Evolutionary conservation across 2,329 filamentous ascomycete species (phyloP), one percentile per base, ranked within the genome.

Genomic region (Cordyceps javanica): DNA sequence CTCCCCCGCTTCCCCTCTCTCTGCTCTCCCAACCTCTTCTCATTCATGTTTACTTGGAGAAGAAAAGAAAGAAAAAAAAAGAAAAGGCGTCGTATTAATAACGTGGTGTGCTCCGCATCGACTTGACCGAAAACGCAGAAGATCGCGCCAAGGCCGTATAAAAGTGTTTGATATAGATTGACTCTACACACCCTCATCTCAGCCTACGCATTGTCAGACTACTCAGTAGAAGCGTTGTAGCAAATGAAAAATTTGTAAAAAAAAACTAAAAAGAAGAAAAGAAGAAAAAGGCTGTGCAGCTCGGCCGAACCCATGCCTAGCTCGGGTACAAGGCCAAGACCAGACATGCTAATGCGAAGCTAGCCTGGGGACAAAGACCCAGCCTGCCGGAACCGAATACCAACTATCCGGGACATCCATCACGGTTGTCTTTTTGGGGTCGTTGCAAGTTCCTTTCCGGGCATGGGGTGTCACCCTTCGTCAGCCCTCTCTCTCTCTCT

Each of bases 301-400:
- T 25, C 30, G 16, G 25, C n/a, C 34, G 25, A 25, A 28, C 45
- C 49, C 49, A 52, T 52, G 49, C 23, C 13, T 51, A 51, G 48
- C 48, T 51, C 48, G 48, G 32, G 23, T 23, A 53, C 26, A 44
- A 45, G 21, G 5, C 23, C 13, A 55, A 30, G 44, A 25, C 34
- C 54, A 56, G 42, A 41, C 34, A 26, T 56, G 44, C 54, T 49
- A 49, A 49, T 49, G 44, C 54, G 34, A 45, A 34, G 34, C 53
- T 48, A 48, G 30, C 21, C 26, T 44, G 38, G 50, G 50, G 26
- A 14, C 5, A 34, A 16, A 34, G 51, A 26, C 39, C 52, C 54
- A 41, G 41, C 54, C 34, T 41, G 54, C 54, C 54, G 54, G 54
- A 56, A 46, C 44, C 54, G 44, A 49, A 39, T 55, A 21, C 32